phyloP scores from a whole-genome alignment of 2,329 filamentous ascomycete genomes.

The Tricladium varicosporioides region DNA sequence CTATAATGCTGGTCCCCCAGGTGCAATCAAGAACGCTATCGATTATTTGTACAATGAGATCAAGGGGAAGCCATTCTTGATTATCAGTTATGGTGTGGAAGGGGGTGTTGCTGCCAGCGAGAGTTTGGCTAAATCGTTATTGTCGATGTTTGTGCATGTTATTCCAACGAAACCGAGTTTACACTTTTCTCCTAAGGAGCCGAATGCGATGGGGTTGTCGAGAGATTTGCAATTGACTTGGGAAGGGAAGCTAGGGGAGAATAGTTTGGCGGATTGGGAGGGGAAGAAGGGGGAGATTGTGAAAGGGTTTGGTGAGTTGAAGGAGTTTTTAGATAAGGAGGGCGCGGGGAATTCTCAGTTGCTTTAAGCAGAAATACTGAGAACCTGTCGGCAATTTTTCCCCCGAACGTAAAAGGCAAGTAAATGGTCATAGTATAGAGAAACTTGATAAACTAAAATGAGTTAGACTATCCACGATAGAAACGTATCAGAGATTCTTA shows the following conservation, averaged over 20 bases:
- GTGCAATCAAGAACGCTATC: constrained; percentile 58
- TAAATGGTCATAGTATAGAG: no score
- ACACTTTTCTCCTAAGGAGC: constrained; percentile 25
- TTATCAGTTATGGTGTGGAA: constrained; percentile 53
- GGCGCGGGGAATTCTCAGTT: not conserved
- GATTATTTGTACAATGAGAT: constrained; percentile 61
- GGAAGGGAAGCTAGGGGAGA: constrained; percentile 16
- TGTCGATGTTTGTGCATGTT: constrained; percentile 33
- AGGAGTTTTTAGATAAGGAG: not conserved
- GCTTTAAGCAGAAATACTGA: not conserved
- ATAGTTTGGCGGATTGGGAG: constrained; percentile 9
- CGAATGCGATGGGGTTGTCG: constrained; percentile 9
- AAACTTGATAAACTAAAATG: no score
- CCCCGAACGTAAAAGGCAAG: no score
- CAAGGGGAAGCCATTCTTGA: constrained; percentile 50
- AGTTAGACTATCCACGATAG: no score
- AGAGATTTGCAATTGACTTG: constrained; percentile 9
- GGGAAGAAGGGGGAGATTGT: constrained; percentile 15
- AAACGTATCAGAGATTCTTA: no score
- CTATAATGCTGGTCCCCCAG: constrained; percentile 56
- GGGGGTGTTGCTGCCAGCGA: constrained; percentile 39
- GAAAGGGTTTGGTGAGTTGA: constrained; percentile 18
- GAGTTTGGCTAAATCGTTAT: constrained; percentile 28
- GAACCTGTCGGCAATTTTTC: no score
- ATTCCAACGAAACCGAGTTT: constrained; percentile 35